Evolutionary conservation across 352 stramenopile species (phyloP).

Genomic region (Blastocystis sp.): DNA sequence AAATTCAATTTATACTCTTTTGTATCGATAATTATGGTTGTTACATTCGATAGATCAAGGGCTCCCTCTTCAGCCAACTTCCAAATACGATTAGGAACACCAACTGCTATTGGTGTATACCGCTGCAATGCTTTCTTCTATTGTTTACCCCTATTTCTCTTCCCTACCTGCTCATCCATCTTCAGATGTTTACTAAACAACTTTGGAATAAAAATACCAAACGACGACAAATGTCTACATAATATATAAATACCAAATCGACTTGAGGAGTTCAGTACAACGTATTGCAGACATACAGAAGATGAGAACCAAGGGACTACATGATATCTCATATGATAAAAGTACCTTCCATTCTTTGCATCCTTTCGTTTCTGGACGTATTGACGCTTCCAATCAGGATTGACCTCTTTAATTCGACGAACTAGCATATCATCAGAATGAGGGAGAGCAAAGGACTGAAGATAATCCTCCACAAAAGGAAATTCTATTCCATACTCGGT

Average conservation of each 20-base stretch:
- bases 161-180: constrained; percentile 16
- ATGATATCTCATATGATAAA: neutral
- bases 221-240: neutral
- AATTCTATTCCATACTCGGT: constrained; percentile 23
- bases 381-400: constrained; percentile 23
- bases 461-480: constrained; percentile 18
- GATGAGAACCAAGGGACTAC: constrained; percentile 27
- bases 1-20: neutral
- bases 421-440: neutral
- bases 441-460: neutral
- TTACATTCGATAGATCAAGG: constrained; percentile 30
- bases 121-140: constrained; percentile 27
- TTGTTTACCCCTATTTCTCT: neutral
- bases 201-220: constrained; percentile 29
- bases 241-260: neutral
- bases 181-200: constrained; percentile 49
- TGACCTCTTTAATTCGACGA: neutral
- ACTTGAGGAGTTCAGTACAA: constrained; percentile 44
- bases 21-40: constrained; percentile 30
- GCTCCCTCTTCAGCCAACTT: constrained; percentile 22
- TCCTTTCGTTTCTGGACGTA: constrained; percentile 11
- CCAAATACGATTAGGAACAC: constrained; percentile 24
- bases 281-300: constrained; percentile 47
- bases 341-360: constrained; percentile 13
- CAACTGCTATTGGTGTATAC: neutral